A percentile compares a stretch with the other conserved stretches of the same genome.
phyloP scores from a whole-genome alignment of 2,329 filamentous ascomycete species.

The Colletotrichum chlorophyti region DNA sequence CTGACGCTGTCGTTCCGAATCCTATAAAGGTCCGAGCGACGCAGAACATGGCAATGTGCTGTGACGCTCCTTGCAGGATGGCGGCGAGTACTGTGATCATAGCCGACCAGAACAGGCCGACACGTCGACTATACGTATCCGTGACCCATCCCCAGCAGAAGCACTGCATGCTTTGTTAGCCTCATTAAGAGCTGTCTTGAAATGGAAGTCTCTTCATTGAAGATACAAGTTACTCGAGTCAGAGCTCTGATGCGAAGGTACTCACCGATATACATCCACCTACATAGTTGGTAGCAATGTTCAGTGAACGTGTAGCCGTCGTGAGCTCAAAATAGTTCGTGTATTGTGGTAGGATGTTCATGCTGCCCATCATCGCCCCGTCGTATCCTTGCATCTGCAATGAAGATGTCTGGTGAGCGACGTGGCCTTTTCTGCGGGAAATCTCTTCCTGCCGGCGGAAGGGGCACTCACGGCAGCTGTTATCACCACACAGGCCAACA shows the following conservation, averaged over 20 bases:
- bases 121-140: background rate
- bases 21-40: background rate
- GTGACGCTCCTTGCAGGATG: background rate
- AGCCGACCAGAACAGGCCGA: background rate
- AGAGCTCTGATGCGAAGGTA: background rate
- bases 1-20: background rate
- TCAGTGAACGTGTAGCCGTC: slow-evolving; percentile 1
- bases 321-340: background rate
- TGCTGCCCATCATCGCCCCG: slow-evolving; percentile 10
- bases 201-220: background rate
- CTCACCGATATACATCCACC: slow-evolving; percentile 6
- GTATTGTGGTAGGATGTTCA: slow-evolving; percentile 16
- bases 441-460: accelerated
- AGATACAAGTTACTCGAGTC: background rate
- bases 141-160: slow-evolving; percentile 2
- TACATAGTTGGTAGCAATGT: slow-evolving; percentile 5
- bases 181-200: too few species aligned
- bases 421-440: background rate
- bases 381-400: slow-evolving; percentile 10
- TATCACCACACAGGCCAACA: background rate
- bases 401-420: background rate
- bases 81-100: slow-evolving; percentile 8
- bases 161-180: background rate
- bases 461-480: background rate
- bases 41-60: slow-evolving; percentile 18